Percentiles rank a stretch among this genome's conserved stretches.
These are phyloP conservation scores for Phellopilus nigrolimitatus DNA, from an alignment of 1,284 basidiomycete genomes.

Conservation along the genomic window DNA sequence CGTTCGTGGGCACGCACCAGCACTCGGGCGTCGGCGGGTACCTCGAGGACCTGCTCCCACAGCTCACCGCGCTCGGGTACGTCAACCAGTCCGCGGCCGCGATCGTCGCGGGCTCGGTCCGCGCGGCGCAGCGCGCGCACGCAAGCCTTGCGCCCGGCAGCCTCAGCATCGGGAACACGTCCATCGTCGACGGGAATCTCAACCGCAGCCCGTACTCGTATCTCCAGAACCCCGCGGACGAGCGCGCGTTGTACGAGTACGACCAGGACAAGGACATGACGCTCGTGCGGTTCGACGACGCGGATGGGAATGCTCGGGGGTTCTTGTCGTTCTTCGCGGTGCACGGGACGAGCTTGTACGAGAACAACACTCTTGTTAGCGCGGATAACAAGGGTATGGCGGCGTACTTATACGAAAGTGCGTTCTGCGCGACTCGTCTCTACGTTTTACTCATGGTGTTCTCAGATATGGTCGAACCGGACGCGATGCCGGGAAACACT, in stretches of 20 bases:
- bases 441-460: background rate
- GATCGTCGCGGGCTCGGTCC: constrained; percentile 65
- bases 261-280: constrained; percentile 72
- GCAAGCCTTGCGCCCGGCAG: constrained; percentile 52
- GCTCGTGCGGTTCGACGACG: constrained; percentile 59
- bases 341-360: constrained; percentile 75
- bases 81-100: constrained; percentile 65
- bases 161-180: constrained; percentile 64
- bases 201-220: constrained; percentile 75
- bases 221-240: constrained; percentile 62
- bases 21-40: constrained; percentile 81
- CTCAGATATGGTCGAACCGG: constrained; percentile 57
- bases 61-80: constrained; percentile 72
- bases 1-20: constrained; percentile 73
- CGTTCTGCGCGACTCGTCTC: constrained; percentile 34
- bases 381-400: constrained; percentile 82
- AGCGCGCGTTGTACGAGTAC: constrained; percentile 59
- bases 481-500: constrained; percentile 60
- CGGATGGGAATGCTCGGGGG: constrained; percentile 51
- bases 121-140: constrained; percentile 67
- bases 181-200: constrained; percentile 61
- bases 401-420: constrained; percentile 70
- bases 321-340: constrained; percentile 76
- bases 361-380: constrained; percentile 77
- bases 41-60: constrained; percentile 71